These are phyloP conservation scores for Leucogyrophana mollusca DNA, from an alignment of 768 basidiomycete genomes.

Conservation along the genomic window DNA sequence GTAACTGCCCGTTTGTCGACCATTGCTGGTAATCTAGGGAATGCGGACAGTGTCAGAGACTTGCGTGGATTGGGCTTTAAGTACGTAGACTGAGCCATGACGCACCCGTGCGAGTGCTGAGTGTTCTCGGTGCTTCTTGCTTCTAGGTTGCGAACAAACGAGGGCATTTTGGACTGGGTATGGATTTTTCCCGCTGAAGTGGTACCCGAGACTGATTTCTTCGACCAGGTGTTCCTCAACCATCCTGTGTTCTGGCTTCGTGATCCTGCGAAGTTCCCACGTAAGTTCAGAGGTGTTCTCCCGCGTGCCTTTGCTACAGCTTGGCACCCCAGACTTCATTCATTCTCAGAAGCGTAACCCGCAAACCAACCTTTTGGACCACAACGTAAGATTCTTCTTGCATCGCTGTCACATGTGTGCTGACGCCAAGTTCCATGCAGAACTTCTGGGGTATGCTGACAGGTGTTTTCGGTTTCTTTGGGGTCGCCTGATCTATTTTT, in stretches of 20 bases:
- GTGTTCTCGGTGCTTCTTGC: no score
- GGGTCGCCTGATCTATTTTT: no score
- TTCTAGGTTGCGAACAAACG: slow-evolving; percentile 33
- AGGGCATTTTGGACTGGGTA: slow-evolving; percentile 39
- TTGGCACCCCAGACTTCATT: slow-evolving; percentile 27
- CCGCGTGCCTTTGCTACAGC: neutral
- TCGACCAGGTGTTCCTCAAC: slow-evolving; percentile 32
- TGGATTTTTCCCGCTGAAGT: slow-evolving; percentile 17
- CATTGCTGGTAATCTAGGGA: slow-evolving; percentile 51
- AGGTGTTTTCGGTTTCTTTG: no score
- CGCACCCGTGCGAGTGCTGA: no score
- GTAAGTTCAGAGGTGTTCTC: slow-evolving; percentile 16
- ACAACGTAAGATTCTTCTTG: slow-evolving; percentile 22
- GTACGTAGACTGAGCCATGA: slow-evolving; percentile 18
- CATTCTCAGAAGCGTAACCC: slow-evolving; percentile 44
- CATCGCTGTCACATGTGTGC: no score
- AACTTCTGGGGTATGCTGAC: slow-evolving; percentile 19
- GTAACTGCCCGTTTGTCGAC: slow-evolving; percentile 46
- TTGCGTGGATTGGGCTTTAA: slow-evolving; percentile 54
- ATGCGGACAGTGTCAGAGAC: slow-evolving; percentile 48
- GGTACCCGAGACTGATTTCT: neutral
- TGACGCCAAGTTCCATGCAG: slow-evolving; percentile 8
- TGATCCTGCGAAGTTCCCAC: slow-evolving; percentile 48
- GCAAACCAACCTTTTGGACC: slow-evolving; percentile 48
- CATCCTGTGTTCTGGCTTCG: slow-evolving; percentile 50